Base-by-base conservation (phyloP, 768 basidiomycete species). In the Phlebiopsis flavidoalba region DNA sequence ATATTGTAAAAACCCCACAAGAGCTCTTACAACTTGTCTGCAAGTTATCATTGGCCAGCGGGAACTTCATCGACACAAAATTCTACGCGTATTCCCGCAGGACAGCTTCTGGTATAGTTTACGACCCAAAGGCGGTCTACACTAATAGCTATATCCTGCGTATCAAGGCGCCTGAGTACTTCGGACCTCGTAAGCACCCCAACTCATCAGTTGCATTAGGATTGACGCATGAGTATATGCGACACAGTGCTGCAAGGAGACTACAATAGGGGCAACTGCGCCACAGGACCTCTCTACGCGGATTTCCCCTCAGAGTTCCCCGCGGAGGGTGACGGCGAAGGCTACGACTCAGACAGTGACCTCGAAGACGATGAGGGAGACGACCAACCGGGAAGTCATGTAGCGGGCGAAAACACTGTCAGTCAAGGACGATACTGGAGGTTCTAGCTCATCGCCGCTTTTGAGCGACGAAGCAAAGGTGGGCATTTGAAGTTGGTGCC, bases 301-400 rank as follows among this genome's bases (percentile, higher is more conserved):
- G 36, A 21, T 22, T 33, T 53, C 17, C 53, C 71, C 26, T 61
- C 62, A 8, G 51, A 19, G 10, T 59, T 66, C 2, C 24, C 40
- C 7, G 66, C 65, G 6, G 70, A 71, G 8, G n/a, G 8, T 24
- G 24, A 26, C 21, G 36, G 37, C 31, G 72, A 74, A 53, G 74
- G 66, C 8, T 76, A 73, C 50, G 67, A 35, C 36, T 72, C 70
- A 17, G 74, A 76, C 58, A 75, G 75, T 14, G 75, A 75, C 46
- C 68, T 76, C 24, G 74, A 75, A 19, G 72, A 74, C 6, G 65
- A 66, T 8, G 26, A 31, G 26, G 26, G 6, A 6, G 36, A 26
- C 31, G 50, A 52, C 17, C 10, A 15, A 24, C 17, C 50, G 14
- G 22, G 4, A n/a, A 24, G 11, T 17, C 40, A 17, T 43, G 26